Evolutionary conservation across 2,329 filamentous ascomycete species (phyloP).

Genomic region (Fusarium sp.): DNA sequence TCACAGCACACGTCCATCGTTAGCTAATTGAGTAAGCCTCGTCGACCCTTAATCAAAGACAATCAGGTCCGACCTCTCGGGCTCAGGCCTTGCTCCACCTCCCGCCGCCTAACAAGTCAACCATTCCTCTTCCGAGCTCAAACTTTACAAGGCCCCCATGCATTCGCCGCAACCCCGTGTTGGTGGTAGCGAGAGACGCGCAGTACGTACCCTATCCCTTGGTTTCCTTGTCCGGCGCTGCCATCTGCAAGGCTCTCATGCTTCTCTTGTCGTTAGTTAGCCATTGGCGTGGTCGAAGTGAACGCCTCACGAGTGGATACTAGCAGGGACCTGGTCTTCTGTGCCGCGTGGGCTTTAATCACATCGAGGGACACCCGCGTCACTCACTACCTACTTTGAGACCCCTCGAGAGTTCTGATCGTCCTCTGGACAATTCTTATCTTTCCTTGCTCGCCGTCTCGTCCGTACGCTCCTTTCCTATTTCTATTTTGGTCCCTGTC

Average conservation of each 20-base stretch:
- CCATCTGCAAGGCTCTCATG: conserved; percentile 40
- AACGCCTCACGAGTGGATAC: conserved; percentile 43
- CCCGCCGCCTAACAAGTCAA: conserved; percentile 37
- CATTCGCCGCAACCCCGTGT: conserved; percentile 27
- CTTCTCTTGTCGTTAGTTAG: conserved; percentile 30
- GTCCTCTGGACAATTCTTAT: conserved; percentile 28
- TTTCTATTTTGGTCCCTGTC: conserved; percentile 33
- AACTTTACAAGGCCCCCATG: conserved; percentile 34
- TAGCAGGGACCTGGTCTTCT: conserved; percentile 40
- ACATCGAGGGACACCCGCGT: conserved; percentile 35
- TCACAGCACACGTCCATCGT: conserved; percentile 30
- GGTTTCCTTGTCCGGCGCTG: conserved; percentile 33
- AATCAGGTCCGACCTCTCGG: conserved; percentile 44
- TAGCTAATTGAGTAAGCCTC: conserved; percentile 42
- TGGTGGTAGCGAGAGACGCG: conserved; percentile 18
- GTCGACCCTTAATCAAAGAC: conserved; percentile 48
- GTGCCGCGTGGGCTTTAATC: conserved; percentile 44
- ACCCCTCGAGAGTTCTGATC: conserved; percentile 33
- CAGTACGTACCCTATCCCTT: conserved; percentile 31
- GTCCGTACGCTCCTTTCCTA: conserved; percentile 15
- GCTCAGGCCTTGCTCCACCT: conserved; percentile 42
- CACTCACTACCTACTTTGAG: conserved; percentile 31
- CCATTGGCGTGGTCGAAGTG: conserved; percentile 36
- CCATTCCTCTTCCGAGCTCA: conserved; percentile 33
- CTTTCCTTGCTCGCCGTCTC: conserved; percentile 28